These are phyloP conservation scores for Gynandropsis gynandra DNA, from an alignment of 345 rosid genomes.

Conservation along the genomic window DNA sequence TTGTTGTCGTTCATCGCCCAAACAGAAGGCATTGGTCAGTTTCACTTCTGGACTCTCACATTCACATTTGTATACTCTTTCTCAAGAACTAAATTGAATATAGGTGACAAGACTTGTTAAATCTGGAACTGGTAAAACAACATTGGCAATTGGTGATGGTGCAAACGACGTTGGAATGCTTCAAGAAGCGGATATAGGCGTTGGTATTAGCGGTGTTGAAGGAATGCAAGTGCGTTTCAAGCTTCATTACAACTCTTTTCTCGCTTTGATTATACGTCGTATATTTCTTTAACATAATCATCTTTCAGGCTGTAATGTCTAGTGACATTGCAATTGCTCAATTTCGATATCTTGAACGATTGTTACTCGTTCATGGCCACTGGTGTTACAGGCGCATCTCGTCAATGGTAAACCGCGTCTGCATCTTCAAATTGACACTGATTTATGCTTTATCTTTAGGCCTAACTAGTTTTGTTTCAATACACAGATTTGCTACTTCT, in stretches of 20 bases:
- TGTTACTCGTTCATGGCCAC: slow-evolving; percentile 96
- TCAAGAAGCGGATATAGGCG: slow-evolving; percentile 95
- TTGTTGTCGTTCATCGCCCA: slow-evolving; percentile 97
- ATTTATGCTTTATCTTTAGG: slow-evolving; percentile 1
- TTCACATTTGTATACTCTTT: too few species aligned
- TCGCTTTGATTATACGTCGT: neutral
- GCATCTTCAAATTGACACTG: neutral
- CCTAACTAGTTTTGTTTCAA: slow-evolving; percentile 20
- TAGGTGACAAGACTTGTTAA: slow-evolving; percentile 93
- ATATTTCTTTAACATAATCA: neutral
- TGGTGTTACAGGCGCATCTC: slow-evolving; percentile 96
- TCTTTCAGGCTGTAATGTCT: slow-evolving; percentile 85
- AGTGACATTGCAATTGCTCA: slow-evolving; percentile 95
- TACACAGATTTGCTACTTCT: slow-evolving; percentile 91
- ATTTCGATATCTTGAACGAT: slow-evolving; percentile 82
- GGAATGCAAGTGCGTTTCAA: slow-evolving; percentile 79
- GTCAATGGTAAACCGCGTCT: slow-evolving; percentile 48
- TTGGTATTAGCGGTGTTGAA: slow-evolving; percentile 97
- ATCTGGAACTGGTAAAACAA: slow-evolving; percentile 67
- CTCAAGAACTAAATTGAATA: slow-evolving; percentile 18
- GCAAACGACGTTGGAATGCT: slow-evolving; percentile 99
- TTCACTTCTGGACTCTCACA: too few species aligned
- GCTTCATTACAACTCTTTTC: slow-evolving; percentile 12
- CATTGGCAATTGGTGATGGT: slow-evolving; percentile 94
- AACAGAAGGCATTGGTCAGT: slow-evolving; percentile 93